phyloP scores from a whole-genome alignment of 2,329 filamentous ascomycete species.

The Paecilomyces niveus region DNA sequence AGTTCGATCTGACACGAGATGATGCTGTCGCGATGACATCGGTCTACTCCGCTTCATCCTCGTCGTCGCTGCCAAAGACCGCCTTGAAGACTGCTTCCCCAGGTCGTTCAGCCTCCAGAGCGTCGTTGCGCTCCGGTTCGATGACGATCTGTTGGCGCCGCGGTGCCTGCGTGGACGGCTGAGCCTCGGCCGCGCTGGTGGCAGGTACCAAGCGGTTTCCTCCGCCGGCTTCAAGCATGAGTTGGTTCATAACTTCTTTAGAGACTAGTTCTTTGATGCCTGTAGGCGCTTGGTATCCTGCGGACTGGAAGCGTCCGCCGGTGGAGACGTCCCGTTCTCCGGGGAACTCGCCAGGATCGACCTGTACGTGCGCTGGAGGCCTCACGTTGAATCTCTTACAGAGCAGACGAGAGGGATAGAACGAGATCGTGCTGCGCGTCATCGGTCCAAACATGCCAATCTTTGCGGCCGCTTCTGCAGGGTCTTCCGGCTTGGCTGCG shows the following conservation, averaged over 20 bases:
- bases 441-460: slow-evolving; percentile 89
- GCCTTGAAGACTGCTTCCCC: slow-evolving; percentile 78
- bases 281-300: slow-evolving; percentile 23
- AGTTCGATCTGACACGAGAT: neutral
- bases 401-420: slow-evolving; percentile 75
- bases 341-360: slow-evolving; percentile 39
- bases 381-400: slow-evolving; percentile 93
- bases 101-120: slow-evolving; percentile 65
- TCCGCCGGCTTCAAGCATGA: slow-evolving; percentile 42
- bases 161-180: slow-evolving; percentile 3
- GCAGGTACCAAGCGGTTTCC: slow-evolving; percentile 5
- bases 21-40: neutral
- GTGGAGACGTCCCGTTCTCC: slow-evolving; percentile 22
- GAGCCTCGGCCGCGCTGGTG: slow-evolving; percentile 3
- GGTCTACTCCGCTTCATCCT: slow-evolving; percentile 46
- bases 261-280: slow-evolving; percentile 43
- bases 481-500: slow-evolving; percentile 57
- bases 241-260: slow-evolving; percentile 48
- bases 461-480: slow-evolving; percentile 77
- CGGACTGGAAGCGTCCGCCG: slow-evolving; percentile 23
- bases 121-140: slow-evolving; percentile 70
- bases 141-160: slow-evolving; percentile 36
- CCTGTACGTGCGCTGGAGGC: slow-evolving; percentile 61
- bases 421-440: slow-evolving; percentile 65
- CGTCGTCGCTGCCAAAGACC: slow-evolving; percentile 86